These are phyloP conservation scores for Aspergillus wentii DNA, from an alignment of 495 filamentous ascomycete species.

Conservation along the genomic window DNA sequence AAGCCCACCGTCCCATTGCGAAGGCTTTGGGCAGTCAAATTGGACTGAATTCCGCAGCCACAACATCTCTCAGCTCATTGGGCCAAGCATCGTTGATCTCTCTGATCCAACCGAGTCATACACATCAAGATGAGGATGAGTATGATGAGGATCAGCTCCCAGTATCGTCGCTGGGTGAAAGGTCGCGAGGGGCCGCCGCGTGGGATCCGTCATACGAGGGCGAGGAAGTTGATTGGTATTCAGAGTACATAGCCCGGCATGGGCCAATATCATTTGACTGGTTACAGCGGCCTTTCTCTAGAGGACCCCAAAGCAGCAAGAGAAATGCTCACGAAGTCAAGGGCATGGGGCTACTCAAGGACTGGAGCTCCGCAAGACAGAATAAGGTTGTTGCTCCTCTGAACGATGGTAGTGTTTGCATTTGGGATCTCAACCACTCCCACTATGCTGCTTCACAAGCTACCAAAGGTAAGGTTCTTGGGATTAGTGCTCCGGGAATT, in stretches of 20 bases:
- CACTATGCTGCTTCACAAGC: conserved; percentile 31
- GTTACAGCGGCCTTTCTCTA: conserved; percentile 56
- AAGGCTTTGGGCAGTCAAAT: conserved; percentile 24
- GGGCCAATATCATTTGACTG: conserved; percentile 69
- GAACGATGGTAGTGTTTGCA: conserved; percentile 77
- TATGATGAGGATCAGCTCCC: conserved; percentile 7
- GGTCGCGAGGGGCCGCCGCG: conserved; percentile 57
- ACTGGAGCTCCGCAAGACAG: conserved; percentile 40
- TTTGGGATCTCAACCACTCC: conserved; percentile 75
- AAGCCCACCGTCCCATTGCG: conserved; percentile 26
- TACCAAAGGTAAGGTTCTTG: conserved; percentile 60
- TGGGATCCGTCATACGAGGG: conserved; percentile 77
- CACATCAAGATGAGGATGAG: conserved; percentile 2
- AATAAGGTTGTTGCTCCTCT: conserved; percentile 71
- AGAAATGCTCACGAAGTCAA: conserved; percentile 47
- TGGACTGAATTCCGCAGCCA: conserved; percentile 17
- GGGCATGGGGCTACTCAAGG: conserved; percentile 60
- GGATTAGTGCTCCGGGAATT: conserved; percentile 59
- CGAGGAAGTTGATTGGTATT: conserved; percentile 69
- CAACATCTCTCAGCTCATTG: conserved; percentile 26
- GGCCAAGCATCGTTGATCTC: conserved; percentile 31
- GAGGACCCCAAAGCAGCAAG: conserved; percentile 17
- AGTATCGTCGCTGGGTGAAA: conserved; percentile 26
- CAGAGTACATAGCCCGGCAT: conserved; percentile 81
- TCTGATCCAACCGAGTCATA: conserved; percentile 30